Base-by-base conservation (phyloP, 306 rosid species). In the Lathyrus sativus region DNA sequence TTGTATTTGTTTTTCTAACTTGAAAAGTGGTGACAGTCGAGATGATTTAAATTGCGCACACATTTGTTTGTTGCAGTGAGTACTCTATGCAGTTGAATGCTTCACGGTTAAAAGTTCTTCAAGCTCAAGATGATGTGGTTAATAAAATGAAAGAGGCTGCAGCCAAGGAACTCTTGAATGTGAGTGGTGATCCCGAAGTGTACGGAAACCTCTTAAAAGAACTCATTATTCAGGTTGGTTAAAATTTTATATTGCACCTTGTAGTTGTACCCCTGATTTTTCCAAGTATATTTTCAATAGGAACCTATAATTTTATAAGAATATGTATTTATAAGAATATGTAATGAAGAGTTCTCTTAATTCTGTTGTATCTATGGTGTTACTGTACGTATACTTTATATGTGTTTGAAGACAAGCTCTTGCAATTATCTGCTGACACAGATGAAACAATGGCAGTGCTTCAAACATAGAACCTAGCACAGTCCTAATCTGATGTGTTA, bases 41-140 rank as follows among this genome's bases (percentile, higher is more conserved):
- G 70, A 57, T 18, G 9, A 15, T 60, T 72, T 12, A 48, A 39
- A 29, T 28, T 38, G 55, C 46, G 1, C 62, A 29, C 53, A 5
- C 56, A 0, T 65, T 67, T 72, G 49, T 49, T 70, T 76, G 74
- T 76, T 84, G 76, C 87, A 93, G 98, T 45, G 98, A 93, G 85
- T 93, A 93, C 78, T 93, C 98, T 51, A 93, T 93, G 98, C 98
- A 90, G 82, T 77, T 86, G 66, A 89, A 87, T 76, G 93, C 96
- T 77, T 88, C 93, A 74, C 78, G 96, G 65, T 81, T 93, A 66
- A 88, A 93, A 76, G 96, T 93, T 84, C 98, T 93, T 73, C 98
- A 93, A 82, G 98, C 98, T 31, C 98, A 93, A 62, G 98, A 93
- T 80, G 97, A 90, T 17, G 84, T 88, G 63, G 86, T 90, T 41